Conservation (phyloP, 139 green algal species). For the Zygnema circumcarinatum region DNA sequence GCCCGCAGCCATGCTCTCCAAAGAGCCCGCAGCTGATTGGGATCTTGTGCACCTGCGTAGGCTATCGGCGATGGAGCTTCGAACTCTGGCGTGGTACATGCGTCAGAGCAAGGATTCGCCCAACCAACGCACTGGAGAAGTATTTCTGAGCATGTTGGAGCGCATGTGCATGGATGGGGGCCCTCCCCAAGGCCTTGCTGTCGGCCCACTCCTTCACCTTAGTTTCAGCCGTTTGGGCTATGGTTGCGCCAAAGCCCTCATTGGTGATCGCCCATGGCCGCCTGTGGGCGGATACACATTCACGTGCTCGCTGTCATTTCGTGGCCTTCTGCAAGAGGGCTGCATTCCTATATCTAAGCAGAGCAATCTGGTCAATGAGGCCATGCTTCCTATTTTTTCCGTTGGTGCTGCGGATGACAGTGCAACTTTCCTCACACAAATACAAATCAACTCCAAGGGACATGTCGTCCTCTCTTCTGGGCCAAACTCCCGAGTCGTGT, state of each 20-base stretch:
- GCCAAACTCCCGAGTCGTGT: slow-evolving; percentile 1
- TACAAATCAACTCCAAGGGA: slow-evolving; percentile 12
- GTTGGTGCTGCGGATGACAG: neutral
- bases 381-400: slow-evolving; percentile 1
- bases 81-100: slow-evolving; percentile 8
- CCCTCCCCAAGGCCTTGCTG: neutral
- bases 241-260: neutral
- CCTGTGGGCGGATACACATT: slow-evolving; percentile 53
- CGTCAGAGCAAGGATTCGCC: neutral
- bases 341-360: too few relatives aligned
- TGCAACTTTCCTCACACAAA: neutral
- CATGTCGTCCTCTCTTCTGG: slow-evolving; percentile 6
- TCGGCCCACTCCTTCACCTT: slow-evolving; percentile 27
- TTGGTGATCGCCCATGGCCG: slow-evolving; percentile 51
- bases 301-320: slow-evolving; percentile 37
- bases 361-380: neutral
- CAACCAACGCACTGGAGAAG: slow-evolving; percentile 12
- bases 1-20: too few relatives aligned
- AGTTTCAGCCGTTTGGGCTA: neutral
- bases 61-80: slow-evolving; percentile 37
- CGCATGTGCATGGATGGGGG: slow-evolving; percentile 24
- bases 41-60: neutral
- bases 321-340: neutral
- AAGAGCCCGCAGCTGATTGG: too few relatives aligned
- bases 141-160: slow-evolving; percentile 36